These are phyloP conservation scores for Petunia hybrid DNA, from an alignment of 305 asterid genomes.

Conservation along the genomic window DNA sequence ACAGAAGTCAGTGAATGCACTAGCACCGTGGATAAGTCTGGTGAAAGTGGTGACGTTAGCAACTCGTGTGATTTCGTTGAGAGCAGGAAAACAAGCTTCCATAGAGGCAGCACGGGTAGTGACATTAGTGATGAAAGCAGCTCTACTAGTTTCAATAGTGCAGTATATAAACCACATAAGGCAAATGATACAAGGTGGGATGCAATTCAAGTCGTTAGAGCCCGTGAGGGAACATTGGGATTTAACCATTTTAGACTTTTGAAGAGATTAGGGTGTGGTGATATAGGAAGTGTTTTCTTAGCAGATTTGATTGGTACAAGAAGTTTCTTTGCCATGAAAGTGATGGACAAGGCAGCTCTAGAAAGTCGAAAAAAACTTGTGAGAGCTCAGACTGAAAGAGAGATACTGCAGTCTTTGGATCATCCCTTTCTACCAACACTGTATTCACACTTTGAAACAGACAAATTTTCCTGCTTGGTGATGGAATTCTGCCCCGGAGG, in stretches of 20 bases:
- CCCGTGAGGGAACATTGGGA: slow-evolving; percentile 49
- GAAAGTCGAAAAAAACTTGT: slow-evolving; percentile 60
- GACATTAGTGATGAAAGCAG: slow-evolving; percentile 65
- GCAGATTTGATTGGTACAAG: slow-evolving; percentile 58
- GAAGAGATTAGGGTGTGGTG: slow-evolving; percentile 63
- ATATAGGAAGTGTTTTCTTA: slow-evolving; percentile 60
- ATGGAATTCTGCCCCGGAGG: slow-evolving; percentile 72
- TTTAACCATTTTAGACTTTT: slow-evolving; percentile 56
- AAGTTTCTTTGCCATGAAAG: slow-evolving; percentile 65
- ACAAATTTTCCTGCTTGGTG: slow-evolving; percentile 58
- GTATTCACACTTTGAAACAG: slow-evolving; percentile 62
- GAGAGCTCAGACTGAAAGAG: slow-evolving; percentile 67
- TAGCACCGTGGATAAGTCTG: slow-evolving; percentile 69
- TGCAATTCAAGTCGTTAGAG: slow-evolving; percentile 57
- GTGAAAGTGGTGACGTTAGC: slow-evolving; percentile 67
- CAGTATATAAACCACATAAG: slow-evolving; percentile 57
- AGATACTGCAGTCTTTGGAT: slow-evolving; percentile 60
- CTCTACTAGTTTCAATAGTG: slow-evolving; percentile 52
- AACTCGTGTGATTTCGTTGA: slow-evolving; percentile 69
- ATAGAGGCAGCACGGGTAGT: slow-evolving; percentile 74
- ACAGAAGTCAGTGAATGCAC: slow-evolving; percentile 77
- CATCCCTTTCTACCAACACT: slow-evolving; percentile 68
- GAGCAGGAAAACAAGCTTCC: slow-evolving; percentile 72
- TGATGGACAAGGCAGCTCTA: slow-evolving; percentile 59
- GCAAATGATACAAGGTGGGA: slow-evolving; percentile 67